phyloP scores from a whole-genome alignment of 805 yeast genomes.

The Lipomyces kockii region DNA sequence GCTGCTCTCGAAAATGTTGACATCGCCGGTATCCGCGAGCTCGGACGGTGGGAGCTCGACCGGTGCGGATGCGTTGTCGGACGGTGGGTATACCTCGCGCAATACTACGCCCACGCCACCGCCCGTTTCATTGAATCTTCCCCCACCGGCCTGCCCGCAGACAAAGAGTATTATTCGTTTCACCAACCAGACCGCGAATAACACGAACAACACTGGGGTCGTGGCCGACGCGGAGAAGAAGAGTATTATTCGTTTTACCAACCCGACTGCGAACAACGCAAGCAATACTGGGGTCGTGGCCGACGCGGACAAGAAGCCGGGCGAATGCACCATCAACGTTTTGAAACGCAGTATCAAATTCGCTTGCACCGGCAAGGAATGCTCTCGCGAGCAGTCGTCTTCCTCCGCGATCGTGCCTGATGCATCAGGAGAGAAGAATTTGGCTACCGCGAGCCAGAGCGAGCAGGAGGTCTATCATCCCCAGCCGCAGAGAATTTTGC shows the following conservation, averaged over 20 bases:
- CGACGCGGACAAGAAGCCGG: neutral
- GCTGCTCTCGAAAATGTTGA: conserved; percentile 32
- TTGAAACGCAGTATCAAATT: conserved; percentile 25
- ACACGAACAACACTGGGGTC: neutral
- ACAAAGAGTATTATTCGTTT: conserved; percentile 13
- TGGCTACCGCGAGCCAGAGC: neutral
- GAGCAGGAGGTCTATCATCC: conserved; percentile 25
- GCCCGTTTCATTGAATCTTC: conserved; percentile 3
- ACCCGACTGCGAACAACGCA: neutral
- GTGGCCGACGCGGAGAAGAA: neutral
- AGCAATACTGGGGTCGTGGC: neutral
- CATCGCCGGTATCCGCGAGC: conserved; percentile 21
- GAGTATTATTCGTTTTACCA: conserved; percentile 10
- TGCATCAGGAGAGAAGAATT: neutral
- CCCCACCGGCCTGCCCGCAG: neutral
- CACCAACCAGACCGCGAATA: neutral
- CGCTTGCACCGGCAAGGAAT: conserved; percentile 18
- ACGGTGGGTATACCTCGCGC: conserved; percentile 29
- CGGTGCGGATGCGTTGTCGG: conserved; percentile 22
- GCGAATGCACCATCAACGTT: conserved; percentile 1
- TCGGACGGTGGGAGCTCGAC: conserved; percentile 22
- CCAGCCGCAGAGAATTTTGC: conserved; percentile 30
- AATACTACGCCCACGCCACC: conserved; percentile 35
- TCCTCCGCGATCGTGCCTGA: neutral
- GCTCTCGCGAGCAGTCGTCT: conserved; percentile 15